phyloP scores from a whole-genome alignment of 768 basidiomycete species.

The Imleria badia region DNA sequence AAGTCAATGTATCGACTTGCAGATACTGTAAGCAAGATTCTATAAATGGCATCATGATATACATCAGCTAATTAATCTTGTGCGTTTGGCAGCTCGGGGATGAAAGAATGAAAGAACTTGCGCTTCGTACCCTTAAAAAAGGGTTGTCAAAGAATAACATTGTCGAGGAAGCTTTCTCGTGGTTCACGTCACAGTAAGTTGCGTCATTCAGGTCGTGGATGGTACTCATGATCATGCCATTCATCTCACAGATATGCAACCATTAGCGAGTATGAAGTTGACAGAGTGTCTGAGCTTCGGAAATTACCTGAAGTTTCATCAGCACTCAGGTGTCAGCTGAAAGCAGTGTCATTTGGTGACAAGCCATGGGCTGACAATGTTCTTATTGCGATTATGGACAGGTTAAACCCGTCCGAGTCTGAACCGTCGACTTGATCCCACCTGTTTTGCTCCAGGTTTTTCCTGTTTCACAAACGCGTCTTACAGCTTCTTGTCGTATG shows the following conservation, averaged over 20 bases:
- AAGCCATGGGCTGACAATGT: constrained; percentile 26
- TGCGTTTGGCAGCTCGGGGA: constrained; percentile 21
- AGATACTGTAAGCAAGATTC: constrained; percentile 15
- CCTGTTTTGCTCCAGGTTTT: background rate
- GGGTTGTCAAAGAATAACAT: constrained; percentile 26
- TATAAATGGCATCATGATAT: background rate
- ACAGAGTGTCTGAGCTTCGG: constrained; percentile 18
- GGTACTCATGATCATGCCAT: background rate
- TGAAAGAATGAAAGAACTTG: constrained; percentile 25
- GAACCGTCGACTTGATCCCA: constrained; percentile 3
- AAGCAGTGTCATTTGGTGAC: constrained; percentile 21
- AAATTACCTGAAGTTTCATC: constrained; percentile 21
- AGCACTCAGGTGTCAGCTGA: constrained; percentile 25
- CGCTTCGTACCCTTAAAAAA: constrained; percentile 23
- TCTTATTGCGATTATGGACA: constrained; percentile 27
- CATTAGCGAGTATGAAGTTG: constrained; percentile 18
- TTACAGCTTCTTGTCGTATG: background rate
- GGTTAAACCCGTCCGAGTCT: constrained; percentile 11
- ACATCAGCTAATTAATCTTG: background rate
- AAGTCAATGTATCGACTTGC: constrained; percentile 41
- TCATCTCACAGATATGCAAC: constrained; percentile 12
- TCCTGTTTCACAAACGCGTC: background rate
- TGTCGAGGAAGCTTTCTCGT: constrained; percentile 30
- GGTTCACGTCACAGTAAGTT: constrained; percentile 33
- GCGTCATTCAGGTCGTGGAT: background rate